Conservation (phyloP, 352 stramenopile species). For the Phytophthora sansomeana region DNA sequence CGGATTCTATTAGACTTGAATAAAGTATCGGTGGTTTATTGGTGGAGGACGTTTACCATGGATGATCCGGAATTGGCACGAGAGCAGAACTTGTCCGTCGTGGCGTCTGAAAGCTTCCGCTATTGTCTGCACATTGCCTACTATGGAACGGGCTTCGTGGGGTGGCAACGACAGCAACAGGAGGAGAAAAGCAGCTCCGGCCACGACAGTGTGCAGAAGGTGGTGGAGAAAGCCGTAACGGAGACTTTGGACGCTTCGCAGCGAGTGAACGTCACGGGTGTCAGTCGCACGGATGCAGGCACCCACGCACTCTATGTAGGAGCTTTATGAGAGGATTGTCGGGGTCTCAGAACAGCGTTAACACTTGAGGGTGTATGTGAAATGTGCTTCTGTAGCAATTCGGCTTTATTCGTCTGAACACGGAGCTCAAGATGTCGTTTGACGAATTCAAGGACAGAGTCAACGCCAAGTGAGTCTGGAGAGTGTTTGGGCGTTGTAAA, state of each 20-base stretch:
- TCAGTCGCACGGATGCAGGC: constrained; percentile 85
- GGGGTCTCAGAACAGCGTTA: background rate
- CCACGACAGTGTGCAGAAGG: constrained; percentile 80
- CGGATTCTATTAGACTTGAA: constrained; percentile 70
- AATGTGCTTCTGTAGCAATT: constrained; percentile 68
- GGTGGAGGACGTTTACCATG: constrained; percentile 15
- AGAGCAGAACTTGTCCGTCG: constrained; percentile 1
- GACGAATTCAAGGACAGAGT: constrained; percentile 55
- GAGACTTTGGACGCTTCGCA: constrained; percentile 46
- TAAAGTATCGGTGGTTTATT: constrained; percentile 31
- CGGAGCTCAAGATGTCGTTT: constrained; percentile 49
- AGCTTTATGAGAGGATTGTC: background rate
- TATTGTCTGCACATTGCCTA: constrained; percentile 85
- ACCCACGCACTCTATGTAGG: constrained; percentile 88
- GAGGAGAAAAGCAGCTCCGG: constrained; percentile 53
- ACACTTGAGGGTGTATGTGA: constrained; percentile 28
- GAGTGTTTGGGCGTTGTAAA: background rate
- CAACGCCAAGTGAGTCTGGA: constrained; percentile 57
- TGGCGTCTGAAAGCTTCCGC: constrained; percentile 40
- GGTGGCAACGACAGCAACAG: constrained; percentile 87
- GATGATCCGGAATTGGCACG: no score
- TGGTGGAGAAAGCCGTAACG: constrained; percentile 78
- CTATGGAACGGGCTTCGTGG: constrained; percentile 75
- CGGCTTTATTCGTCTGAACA: constrained; percentile 71
- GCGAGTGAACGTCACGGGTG: constrained; percentile 84